These are phyloP conservation scores for Metschnikowia noctiluminum DNA, from an alignment of 805 yeast species.

Conservation along the genomic window DNA sequence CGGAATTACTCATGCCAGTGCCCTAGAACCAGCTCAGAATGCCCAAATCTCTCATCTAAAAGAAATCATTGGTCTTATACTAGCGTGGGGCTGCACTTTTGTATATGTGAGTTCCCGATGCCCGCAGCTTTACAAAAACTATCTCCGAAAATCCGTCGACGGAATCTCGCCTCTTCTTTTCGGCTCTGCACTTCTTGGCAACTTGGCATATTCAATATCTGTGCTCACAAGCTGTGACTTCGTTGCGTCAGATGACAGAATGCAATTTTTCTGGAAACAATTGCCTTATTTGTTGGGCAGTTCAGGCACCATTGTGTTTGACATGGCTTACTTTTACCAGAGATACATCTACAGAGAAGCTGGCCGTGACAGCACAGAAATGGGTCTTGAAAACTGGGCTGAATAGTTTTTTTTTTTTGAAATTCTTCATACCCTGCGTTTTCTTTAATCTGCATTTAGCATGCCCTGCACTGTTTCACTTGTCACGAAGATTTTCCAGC, in stretches of 20 bases:
- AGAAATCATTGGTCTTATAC: slow-evolving; percentile 14
- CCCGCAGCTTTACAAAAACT: slow-evolving; percentile 82
- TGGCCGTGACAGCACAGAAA: slow-evolving; percentile 7
- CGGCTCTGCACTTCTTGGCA: slow-evolving; percentile 74
- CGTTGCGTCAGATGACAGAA: slow-evolving; percentile 27
- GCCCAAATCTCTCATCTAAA: not conserved
- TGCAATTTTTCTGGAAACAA: slow-evolving; percentile 58
- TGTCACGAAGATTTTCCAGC: too few relatives aligned
- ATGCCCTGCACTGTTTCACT: too few relatives aligned
- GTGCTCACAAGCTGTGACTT: slow-evolving; percentile 65
- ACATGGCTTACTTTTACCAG: slow-evolving; percentile 66
- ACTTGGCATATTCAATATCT: slow-evolving; percentile 70
- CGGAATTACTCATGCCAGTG: slow-evolving; percentile 14
- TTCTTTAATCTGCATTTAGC: too few relatives aligned
- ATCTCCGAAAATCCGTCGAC: slow-evolving; percentile 72
- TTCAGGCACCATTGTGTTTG: slow-evolving; percentile 81
- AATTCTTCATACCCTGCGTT: too few relatives aligned
- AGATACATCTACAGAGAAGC: slow-evolving; percentile 31
- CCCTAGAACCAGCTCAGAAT: too few relatives aligned
- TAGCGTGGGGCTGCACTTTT: slow-evolving; percentile 79
- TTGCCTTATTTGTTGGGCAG: slow-evolving; percentile 83
- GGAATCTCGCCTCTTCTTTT: slow-evolving; percentile 83
- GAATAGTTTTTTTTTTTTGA: too few relatives aligned
- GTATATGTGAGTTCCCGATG: slow-evolving; percentile 76
- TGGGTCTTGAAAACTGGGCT: slow-evolving; percentile 12